Percentiles rank a stretch among this genome's conserved stretches.
Evolutionary conservation across 139 green algal genomes (phyloP).

Genomic region (Ettlia oleoabundans): DNA sequence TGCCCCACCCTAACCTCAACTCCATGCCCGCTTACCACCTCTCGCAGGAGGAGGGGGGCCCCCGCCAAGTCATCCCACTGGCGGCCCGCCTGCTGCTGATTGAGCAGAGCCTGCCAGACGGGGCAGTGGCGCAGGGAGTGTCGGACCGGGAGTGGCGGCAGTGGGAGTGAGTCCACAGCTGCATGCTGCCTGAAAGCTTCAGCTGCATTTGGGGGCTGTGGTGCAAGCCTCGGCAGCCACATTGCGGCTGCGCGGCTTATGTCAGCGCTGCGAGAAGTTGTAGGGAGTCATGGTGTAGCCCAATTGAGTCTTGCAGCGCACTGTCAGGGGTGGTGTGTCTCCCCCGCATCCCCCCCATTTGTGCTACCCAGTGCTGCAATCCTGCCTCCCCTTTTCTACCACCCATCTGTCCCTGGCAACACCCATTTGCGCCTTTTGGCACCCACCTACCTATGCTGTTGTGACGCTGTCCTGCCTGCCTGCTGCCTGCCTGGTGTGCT

Average conservation of each 20-base stretch:
- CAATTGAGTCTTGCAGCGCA: too few relatives aligned
- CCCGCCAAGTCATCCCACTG: not conserved
- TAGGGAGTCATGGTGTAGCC: too few relatives aligned
- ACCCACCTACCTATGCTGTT: not conserved
- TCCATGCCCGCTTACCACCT: not conserved
- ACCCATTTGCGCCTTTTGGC: too few relatives aligned
- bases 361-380: not conserved
- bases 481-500: not conserved
- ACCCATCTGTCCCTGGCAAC: too few relatives aligned
- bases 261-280: too few relatives aligned
- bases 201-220: not conserved
- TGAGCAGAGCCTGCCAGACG: slow-evolving; percentile 26
- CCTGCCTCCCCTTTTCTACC: too few relatives aligned
- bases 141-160: not conserved
- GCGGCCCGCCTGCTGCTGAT: slow-evolving; percentile 28
- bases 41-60: not conserved
- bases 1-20: not conserved
- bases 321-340: too few relatives aligned
- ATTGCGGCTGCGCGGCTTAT: too few relatives aligned
- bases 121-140: not conserved
- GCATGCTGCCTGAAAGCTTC: not conserved
- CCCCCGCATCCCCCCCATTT: not conserved
- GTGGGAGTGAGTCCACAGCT: slow-evolving; percentile 38
- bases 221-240: too few relatives aligned
- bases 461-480: not conserved